Evolutionary conservation across 2,329 filamentous ascomycete species (phyloP).

Genomic region (Thelonectria blattea): DNA sequence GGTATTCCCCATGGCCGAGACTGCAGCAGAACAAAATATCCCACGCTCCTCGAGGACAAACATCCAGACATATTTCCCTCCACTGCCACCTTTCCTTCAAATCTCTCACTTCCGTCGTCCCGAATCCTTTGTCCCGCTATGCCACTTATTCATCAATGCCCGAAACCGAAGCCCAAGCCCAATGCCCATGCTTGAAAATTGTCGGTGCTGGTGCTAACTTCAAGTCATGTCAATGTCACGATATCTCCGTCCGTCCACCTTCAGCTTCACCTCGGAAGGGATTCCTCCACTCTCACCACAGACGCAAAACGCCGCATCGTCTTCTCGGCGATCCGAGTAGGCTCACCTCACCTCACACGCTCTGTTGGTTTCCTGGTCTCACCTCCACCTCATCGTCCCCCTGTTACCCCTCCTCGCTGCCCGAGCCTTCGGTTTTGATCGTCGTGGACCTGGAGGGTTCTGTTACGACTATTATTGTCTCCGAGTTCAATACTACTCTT

Average conservation of each 20-base stretch:
- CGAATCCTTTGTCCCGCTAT: slow-evolving; percentile 5
- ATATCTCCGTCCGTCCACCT: background rate
- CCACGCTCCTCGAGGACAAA: background rate
- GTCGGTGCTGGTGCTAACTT: slow-evolving; percentile 1
- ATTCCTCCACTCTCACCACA: slow-evolving; percentile 2
- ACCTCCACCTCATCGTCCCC: slow-evolving; percentile 4
- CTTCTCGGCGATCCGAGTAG: slow-evolving; percentile 11
- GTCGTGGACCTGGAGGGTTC: background rate
- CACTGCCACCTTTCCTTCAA: background rate
- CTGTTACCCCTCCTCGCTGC: background rate
- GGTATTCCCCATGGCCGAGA: background rate
- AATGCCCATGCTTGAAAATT: background rate
- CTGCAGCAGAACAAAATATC: background rate
- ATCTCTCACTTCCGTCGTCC: background rate
- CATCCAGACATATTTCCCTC: background rate
- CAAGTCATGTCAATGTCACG: slow-evolving; percentile 2
- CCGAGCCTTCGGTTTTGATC: background rate
- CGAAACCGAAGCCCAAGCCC: background rate
- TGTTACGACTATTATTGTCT: background rate
- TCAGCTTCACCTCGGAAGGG: slow-evolving; percentile 16
- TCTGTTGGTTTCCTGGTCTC: background rate
- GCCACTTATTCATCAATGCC: background rate
- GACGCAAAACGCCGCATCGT: slow-evolving; percentile 11
- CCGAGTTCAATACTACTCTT: background rate
- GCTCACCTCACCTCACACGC: background rate